phyloP scores from a whole-genome alignment of 1,284 basidiomycete genomes.

The Rhodotorula mucilaginosa region DNA sequence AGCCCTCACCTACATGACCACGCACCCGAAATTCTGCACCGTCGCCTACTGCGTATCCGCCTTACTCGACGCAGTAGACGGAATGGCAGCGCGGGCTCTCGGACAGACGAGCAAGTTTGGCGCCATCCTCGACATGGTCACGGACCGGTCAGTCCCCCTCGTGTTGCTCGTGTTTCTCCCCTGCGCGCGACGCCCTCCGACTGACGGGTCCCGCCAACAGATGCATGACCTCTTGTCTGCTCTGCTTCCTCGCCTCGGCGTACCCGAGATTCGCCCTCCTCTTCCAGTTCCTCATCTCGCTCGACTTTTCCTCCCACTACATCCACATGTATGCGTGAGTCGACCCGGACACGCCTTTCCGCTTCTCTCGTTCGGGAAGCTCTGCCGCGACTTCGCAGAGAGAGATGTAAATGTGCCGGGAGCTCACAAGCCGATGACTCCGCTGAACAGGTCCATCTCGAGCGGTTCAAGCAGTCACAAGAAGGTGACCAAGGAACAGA shows the following conservation, averaged over 20 bases:
- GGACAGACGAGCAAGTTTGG: slow-evolving; percentile 95
- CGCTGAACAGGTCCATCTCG: slow-evolving; percentile 69
- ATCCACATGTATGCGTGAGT: slow-evolving; percentile 99
- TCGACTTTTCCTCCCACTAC: slow-evolving; percentile 98
- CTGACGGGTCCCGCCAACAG: slow-evolving; percentile 51
- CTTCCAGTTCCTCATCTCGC: slow-evolving; percentile 93
- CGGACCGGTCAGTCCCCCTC: slow-evolving; percentile 71
- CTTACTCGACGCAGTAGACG: slow-evolving; percentile 92
- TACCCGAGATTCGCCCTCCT: slow-evolving; percentile 78
- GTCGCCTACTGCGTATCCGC: slow-evolving; percentile 88
- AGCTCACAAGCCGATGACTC: neutral
- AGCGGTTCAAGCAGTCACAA: slow-evolving; percentile 94
- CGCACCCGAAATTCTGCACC: slow-evolving; percentile 89
- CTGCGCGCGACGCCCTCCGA: too few species aligned
- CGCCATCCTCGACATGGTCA: slow-evolving; percentile 98
- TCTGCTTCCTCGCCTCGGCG: slow-evolving; percentile 87
- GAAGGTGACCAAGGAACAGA: slow-evolving; percentile 83
- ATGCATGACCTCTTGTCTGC: slow-evolving; percentile 90
- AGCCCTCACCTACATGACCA: slow-evolving; percentile 89
- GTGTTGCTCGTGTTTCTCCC: too few species aligned
- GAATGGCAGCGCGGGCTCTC: slow-evolving; percentile 83
- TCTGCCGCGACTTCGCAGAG: neutral
- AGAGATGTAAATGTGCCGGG: neutral
- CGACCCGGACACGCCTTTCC: neutral
- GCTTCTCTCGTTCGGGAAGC: neutral